Percentiles rank a stretch among this genome's conserved stretches.
These are phyloP conservation scores for Tetracladium setigerum DNA, from an alignment of 495 filamentous ascomycete species.

Conservation along the genomic window DNA sequence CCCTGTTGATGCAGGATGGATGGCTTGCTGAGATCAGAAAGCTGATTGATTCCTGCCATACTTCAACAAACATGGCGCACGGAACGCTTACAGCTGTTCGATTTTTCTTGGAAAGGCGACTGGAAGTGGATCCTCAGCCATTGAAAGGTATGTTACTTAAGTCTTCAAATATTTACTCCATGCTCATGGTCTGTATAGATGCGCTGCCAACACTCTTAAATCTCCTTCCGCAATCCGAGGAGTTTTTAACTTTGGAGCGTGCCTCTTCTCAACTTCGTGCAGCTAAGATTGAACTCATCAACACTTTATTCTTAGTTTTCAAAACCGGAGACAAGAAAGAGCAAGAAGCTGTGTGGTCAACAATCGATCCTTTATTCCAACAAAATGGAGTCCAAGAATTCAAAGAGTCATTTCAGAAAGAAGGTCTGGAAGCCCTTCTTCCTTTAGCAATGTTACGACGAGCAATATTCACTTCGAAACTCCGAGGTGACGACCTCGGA, in stretches of 20 bases:
- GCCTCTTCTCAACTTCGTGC: constrained; percentile 5
- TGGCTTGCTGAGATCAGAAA: constrained; percentile 39
- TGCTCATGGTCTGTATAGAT: too few relatives aligned
- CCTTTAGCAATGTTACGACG: constrained; percentile 1
- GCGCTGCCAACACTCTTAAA: not conserved
- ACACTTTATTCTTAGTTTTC: constrained; percentile 7
- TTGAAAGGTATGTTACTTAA: not conserved
- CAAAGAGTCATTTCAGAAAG: not conserved
- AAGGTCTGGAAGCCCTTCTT: not conserved
- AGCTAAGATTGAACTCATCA: constrained; percentile 15
- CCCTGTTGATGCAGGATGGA: constrained; percentile 47
- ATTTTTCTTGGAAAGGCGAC: constrained; percentile 41
- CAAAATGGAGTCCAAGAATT: not conserved
- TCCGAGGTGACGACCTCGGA: constrained; percentile 1
- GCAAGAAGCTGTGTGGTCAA: not conserved
- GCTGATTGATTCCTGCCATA: constrained; percentile 34
- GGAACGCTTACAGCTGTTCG: constrained; percentile 54
- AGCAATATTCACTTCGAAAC: constrained; percentile 15
- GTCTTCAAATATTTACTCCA: not conserved
- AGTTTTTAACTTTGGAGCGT: not conserved
- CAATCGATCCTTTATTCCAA: not conserved
- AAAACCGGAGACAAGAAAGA: not conserved
- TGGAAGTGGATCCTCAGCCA: constrained; percentile 12
- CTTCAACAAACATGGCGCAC: constrained; percentile 50
- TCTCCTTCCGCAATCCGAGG: not conserved